Conservation (phyloP, 805 yeast species). For the Metschnikowia aberdeeniae region DNA sequence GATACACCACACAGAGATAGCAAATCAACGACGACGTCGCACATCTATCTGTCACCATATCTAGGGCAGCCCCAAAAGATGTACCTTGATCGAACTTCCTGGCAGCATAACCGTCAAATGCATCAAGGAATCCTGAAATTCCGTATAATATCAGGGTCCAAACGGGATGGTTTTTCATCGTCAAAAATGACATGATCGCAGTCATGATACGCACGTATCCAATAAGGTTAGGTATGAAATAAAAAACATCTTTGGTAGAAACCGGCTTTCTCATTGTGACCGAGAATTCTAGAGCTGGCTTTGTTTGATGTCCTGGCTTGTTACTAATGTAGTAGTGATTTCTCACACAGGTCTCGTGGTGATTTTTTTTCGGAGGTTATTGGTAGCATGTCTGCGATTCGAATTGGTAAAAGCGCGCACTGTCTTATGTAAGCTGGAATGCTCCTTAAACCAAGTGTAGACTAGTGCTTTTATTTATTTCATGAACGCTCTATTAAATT, state of each 20-base stretch:
- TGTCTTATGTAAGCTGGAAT: conserved; percentile 1
- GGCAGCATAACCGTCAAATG: conserved; percentile 95
- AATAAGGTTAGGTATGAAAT: conserved; percentile 85
- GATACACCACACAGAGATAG: conserved; percentile 76
- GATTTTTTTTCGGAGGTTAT: conserved; percentile 2
- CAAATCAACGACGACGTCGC: conserved; percentile 93
- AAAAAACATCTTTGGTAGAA: conserved; percentile 49
- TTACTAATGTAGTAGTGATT: neutral
- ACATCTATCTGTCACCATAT: conserved; percentile 98
- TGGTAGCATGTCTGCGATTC: neutral
- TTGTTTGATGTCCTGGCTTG: neutral
- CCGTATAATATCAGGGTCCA: conserved; percentile 75
- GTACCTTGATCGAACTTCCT: conserved; percentile 85
- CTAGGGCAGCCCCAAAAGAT: conserved; percentile 91
- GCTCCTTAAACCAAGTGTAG: neutral
- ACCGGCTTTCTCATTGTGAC: conserved; percentile 1
- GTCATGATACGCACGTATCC: conserved; percentile 84
- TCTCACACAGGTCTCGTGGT: neutral
- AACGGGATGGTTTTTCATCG: conserved; percentile 82
- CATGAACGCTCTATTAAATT: no score
- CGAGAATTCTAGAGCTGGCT: neutral
- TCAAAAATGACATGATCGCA: conserved; percentile 71
- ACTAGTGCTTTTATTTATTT: no score
- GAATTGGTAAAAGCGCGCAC: conserved; percentile 6
- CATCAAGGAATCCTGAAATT: conserved; percentile 87